Evolutionary conservation across 73 alveolate species (phyloP).

Genomic region (Paramecium biaurelia): DNA sequence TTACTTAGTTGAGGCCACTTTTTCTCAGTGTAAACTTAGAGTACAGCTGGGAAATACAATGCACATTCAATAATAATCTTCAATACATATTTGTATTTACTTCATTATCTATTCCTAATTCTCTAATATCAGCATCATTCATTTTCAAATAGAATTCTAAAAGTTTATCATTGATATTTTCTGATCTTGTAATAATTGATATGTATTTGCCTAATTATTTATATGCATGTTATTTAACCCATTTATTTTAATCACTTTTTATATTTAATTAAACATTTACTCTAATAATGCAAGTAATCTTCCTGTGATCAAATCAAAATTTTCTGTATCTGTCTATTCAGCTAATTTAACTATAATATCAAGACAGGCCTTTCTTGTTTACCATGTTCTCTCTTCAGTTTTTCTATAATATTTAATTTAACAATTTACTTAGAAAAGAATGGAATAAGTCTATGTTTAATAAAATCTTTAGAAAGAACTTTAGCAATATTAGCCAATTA

Average conservation of each 20-base stretch:
- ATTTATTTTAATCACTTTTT: constrained; percentile 67
- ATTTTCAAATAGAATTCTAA: constrained; percentile 19
- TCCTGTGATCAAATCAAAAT: constrained; percentile 18
- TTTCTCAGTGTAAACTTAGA: constrained; percentile 26
- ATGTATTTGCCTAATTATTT: constrained; percentile 73
- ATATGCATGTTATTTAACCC: constrained; percentile 86
- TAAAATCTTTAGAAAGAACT: neutral
- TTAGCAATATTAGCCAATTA: neutral
- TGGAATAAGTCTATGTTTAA: constrained; percentile 20
- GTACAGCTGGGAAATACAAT: constrained; percentile 53
- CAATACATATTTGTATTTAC: neutral
- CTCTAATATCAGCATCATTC: neutral
- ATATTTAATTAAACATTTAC: constrained; percentile 65
- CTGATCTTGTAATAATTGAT: neutral
- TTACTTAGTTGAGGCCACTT: constrained; percentile 46
- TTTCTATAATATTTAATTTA: neutral
- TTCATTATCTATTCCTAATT: neutral
- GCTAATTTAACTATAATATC: constrained; percentile 79
- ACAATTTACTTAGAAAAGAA: neutral
- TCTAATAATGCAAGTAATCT: constrained; percentile 64
- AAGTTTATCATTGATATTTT: neutral
- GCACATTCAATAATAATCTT: constrained; percentile 56
- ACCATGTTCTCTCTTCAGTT: constrained; percentile 83
- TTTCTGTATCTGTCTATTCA: constrained; percentile 65
- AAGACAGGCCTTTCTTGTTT: constrained; percentile 85